phyloP scores from a whole-genome alignment of 805 yeast species.

The Zygoascus tannicola region DNA sequence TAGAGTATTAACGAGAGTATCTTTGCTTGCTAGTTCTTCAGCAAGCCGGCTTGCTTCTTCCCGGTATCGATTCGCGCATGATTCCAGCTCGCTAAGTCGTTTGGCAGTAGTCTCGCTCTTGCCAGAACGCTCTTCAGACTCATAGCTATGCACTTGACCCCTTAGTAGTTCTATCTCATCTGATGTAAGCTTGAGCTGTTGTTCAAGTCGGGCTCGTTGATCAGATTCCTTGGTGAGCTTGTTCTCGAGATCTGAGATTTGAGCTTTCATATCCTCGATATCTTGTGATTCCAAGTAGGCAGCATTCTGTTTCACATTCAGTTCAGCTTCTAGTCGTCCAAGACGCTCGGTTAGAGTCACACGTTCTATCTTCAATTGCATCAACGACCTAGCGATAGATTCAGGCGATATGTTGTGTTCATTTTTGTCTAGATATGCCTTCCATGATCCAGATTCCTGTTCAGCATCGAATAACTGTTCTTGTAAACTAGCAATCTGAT shows the following conservation, averaged over 20 bases:
- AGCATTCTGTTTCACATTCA: constrained; percentile 19
- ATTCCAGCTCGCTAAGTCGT: constrained; percentile 33
- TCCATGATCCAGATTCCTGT: constrained; percentile 41
- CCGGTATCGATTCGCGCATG: constrained; percentile 48
- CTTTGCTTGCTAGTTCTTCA: constrained; percentile 29
- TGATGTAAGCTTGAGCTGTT: constrained; percentile 42
- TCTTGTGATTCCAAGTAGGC: constrained; percentile 21
- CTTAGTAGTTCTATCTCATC: constrained; percentile 53
- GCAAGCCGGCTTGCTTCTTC: constrained; percentile 39
- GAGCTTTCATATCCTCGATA: constrained; percentile 19
- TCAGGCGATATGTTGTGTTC: constrained; percentile 34
- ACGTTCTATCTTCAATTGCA: constrained; percentile 28
- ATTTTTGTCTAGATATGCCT: constrained; percentile 31
- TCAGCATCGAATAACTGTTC: constrained; percentile 41
- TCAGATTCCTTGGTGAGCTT: constrained; percentile 35
- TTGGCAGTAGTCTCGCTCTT: constrained; percentile 12
- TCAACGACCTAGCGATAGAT: constrained; percentile 32
- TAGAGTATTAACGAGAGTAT: constrained; percentile 13
- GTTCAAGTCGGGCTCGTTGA: constrained; percentile 33
- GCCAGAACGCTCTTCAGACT: constrained; percentile 26
- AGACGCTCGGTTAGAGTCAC: constrained; percentile 23
- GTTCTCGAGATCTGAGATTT: constrained; percentile 26
- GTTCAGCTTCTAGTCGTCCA: constrained; percentile 27
- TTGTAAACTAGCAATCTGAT: constrained; percentile 39
- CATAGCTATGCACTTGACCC: constrained; percentile 44